Conservation (phyloP, 2,329 filamentous ascomycete species). For the Beauveria australis region DNA sequence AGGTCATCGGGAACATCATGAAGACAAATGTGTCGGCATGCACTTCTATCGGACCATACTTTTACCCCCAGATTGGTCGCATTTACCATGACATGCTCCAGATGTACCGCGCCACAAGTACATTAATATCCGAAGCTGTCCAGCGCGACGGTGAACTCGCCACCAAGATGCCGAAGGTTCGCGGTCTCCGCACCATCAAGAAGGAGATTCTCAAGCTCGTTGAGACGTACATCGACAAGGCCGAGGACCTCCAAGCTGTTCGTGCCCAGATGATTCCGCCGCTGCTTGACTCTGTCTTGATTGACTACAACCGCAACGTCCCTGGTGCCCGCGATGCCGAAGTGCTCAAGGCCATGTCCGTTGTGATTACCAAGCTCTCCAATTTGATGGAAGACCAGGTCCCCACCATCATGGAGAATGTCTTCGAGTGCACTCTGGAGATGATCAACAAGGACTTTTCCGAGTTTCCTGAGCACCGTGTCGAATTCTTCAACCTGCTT, state of each 20-base stretch:
- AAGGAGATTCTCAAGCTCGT: conserved; percentile 98
- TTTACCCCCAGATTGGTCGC: conserved; percentile 93
- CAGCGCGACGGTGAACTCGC: conserved; percentile 82
- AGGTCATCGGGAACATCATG: conserved; percentile 99
- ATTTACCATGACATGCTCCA: conserved; percentile 98
- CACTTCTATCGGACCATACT: conserved; percentile 91
- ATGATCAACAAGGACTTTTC: conserved; percentile 99
- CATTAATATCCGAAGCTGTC: conserved; percentile 89
- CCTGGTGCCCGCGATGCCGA: conserved; percentile 92
- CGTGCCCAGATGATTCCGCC: conserved; percentile 93
- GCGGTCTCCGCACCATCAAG: conserved; percentile 93
- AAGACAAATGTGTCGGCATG: conserved; percentile 99
- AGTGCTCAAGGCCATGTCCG: conserved; percentile 94
- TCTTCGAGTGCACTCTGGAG: conserved; percentile 95
- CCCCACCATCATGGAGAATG: conserved; percentile 93
- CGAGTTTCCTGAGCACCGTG: conserved; percentile 94
- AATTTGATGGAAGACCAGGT: conserved; percentile 99
- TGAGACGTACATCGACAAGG: conserved; percentile 96
- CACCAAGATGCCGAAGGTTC: conserved; percentile 94
- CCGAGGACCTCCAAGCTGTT: conserved; percentile 90
- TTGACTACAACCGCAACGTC: conserved; percentile 97
- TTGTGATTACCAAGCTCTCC: conserved; percentile 90
- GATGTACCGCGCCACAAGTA: conserved; percentile 97
- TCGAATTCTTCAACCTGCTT: conserved; percentile 98
- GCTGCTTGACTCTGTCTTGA: conserved; percentile 82